Evolutionary conservation across 108 stramenopile species (phyloP).

Genomic region (Parietichytrium sp.): DNA sequence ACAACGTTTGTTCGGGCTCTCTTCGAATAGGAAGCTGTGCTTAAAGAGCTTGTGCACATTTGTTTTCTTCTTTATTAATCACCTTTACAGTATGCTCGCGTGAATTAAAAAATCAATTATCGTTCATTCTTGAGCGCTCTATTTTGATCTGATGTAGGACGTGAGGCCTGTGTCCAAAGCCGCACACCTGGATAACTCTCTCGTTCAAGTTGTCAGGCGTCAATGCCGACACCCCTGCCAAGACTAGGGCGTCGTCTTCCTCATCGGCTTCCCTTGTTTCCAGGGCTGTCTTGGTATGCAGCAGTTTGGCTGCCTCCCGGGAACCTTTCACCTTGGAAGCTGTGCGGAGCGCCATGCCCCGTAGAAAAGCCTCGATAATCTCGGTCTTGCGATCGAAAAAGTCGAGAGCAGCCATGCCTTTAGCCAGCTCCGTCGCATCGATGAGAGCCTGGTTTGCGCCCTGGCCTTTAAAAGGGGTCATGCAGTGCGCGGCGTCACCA

Average conservation of each 20-base stretch:
- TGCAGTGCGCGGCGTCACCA: conserved; percentile 83
- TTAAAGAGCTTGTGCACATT: too few relatives aligned
- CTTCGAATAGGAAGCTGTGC: too few relatives aligned
- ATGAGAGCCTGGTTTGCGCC: conserved; percentile 85
- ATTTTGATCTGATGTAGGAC: neutral
- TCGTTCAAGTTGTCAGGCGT: neutral
- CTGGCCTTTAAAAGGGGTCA: conserved; percentile 89
- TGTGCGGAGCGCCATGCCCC: neutral
- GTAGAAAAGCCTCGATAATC: neutral
- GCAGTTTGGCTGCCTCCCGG: neutral
- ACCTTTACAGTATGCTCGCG: too few relatives aligned
- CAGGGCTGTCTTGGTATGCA: neutral
- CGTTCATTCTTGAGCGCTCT: too few relatives aligned
- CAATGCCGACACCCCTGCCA: neutral
- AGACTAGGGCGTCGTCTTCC: too few relatives aligned
- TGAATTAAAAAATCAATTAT: too few relatives aligned
- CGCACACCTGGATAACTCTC: neutral
- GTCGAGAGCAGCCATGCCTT: neutral
- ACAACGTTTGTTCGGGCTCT: too few relatives aligned
- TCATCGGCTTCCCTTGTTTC: too few relatives aligned
- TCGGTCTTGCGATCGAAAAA: neutral
- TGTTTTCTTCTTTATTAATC: too few relatives aligned
- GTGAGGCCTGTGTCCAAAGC: conserved; percentile 15
- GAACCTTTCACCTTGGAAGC: neutral
- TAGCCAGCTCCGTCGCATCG: conserved; percentile 54